A percentile compares a stretch with the other conserved stretches of the same genome.
Conservation (phyloP, 345 rosid species). For the Excoecaria cochinchinensis region DNA sequence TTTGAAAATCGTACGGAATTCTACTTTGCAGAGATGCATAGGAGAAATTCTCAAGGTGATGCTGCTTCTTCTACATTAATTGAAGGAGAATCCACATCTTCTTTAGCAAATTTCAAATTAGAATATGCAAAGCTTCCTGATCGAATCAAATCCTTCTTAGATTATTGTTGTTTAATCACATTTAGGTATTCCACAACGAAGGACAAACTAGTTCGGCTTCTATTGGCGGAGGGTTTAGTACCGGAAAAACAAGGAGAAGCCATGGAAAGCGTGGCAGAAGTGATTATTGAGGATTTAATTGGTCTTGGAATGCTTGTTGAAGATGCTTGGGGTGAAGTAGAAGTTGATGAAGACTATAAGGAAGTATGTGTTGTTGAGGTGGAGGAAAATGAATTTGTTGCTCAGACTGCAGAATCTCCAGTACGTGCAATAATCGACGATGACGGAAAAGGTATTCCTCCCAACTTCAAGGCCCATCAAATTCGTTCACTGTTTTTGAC, state of each 20-base stretch:
- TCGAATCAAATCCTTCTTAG: neutral
- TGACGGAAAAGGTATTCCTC: constrained; percentile 3
- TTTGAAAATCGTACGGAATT: neutral
- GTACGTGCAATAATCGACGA: neutral
- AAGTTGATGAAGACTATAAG: neutral
- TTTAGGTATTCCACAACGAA: neutral
- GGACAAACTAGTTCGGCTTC: constrained; percentile 4
- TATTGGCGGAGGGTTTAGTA: neutral
- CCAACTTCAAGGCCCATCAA: neutral
- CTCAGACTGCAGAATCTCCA: neutral
- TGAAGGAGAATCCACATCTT: neutral
- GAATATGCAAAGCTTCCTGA: neutral
- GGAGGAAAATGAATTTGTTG: neutral
- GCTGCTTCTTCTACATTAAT: too few species aligned
- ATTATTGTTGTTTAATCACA: neutral
- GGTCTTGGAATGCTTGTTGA: neutral
- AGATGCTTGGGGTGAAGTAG: too few species aligned
- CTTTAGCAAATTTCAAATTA: neutral
- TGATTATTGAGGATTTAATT: neutral
- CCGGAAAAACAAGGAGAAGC: neutral
- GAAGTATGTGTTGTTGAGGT: neutral
- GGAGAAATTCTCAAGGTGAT: neutral
- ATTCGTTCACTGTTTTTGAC: neutral
- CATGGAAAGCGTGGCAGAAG: neutral
- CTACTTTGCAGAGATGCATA: neutral